phyloP scores from a whole-genome alignment of 345 rosid species.

The Citrus maxima region DNA sequence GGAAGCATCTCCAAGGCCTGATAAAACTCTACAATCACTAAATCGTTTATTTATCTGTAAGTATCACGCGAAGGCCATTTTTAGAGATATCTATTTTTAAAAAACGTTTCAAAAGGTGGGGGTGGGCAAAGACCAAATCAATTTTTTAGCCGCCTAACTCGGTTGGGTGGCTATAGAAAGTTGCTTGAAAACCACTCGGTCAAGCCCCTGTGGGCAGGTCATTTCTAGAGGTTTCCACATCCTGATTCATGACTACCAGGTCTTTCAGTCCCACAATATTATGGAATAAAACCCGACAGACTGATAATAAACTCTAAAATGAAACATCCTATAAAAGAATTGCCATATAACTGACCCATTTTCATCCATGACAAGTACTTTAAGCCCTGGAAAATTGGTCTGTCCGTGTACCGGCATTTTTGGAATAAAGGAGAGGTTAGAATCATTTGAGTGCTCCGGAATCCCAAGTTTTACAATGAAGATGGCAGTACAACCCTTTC shows the following conservation, averaged over 20 bases:
- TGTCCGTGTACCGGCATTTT: conserved; percentile 46
- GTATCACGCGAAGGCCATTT: neutral
- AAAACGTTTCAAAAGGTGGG: too few species aligned
- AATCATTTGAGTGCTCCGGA: conserved; percentile 45
- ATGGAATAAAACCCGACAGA: neutral
- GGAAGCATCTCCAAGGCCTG: neutral
- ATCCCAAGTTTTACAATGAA: conserved; percentile 80
- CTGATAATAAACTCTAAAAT: neutral
- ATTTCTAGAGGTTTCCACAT: neutral
- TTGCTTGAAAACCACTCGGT: too few species aligned
- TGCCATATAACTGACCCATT: conserved; percentile 57
- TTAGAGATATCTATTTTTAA: too few species aligned
- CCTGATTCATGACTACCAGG: neutral
- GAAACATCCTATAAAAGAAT: neutral
- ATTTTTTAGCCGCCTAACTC: too few species aligned
- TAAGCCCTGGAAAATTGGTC: conserved; percentile 71
- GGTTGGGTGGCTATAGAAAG: too few species aligned
- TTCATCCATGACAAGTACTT: conserved; percentile 92
- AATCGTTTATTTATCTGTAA: neutral
- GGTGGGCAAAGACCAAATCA: too few species aligned
- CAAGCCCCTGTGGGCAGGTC: too few species aligned
- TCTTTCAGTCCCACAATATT: neutral
- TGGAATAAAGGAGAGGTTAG: conserved; percentile 41
- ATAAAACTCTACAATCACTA: neutral
- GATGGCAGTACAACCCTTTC: conserved; percentile 87